Evolutionary conservation across 495 filamentous ascomycete genomes (phyloP), one percentile per base, ranked within the genome.

Genomic region (Penicillium turbatum): DNA sequence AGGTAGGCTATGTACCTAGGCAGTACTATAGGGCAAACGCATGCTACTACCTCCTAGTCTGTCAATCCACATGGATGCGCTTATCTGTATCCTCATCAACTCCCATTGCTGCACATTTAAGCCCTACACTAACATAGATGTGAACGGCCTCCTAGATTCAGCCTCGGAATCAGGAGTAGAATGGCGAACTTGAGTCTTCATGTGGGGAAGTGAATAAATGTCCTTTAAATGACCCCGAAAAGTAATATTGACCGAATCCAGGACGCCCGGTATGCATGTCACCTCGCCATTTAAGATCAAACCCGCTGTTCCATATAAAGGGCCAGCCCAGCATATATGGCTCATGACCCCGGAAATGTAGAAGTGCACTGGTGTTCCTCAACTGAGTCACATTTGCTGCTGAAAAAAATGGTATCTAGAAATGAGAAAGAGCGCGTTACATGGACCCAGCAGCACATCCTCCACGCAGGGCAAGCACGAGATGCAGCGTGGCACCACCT

Each of bases 391-490:
- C 40, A 62, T 62, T n/a, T 62, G 59, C 56, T 51, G 43, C 17
- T 24, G 21, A 60, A 53, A 43, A 55, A 48, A 35, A 51, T 63
- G 63, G 63, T 65, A 63, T 65, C 62, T 61, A 51, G 61, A 39
- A 39, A 46, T 44, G 41, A 47, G 44, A 54, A 36, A 54, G 34
- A 51, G 30, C 39, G 36, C 13, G 11, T 59, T 61, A 65, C 38
- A 60, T 29, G 8, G 51, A 36, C 45, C 40, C 52, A 26, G 41
- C 41, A 26, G 41, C 44, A 12, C 48, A 64, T 17, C 90, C 93
- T 30, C 93, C 93, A 59, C 93, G 80, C 37, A 98, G 83, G 53
- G 93, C 95, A 54, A 98, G 82, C 47, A 98, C 93, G 60, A 98
- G 76, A 80, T 98, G 93, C 59, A 98, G 80, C 32, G 92, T 97